These are phyloP conservation scores for Chaetomiaceae sp. DNA, from an alignment of 2,329 filamentous ascomycete species.

Conservation along the genomic window DNA sequence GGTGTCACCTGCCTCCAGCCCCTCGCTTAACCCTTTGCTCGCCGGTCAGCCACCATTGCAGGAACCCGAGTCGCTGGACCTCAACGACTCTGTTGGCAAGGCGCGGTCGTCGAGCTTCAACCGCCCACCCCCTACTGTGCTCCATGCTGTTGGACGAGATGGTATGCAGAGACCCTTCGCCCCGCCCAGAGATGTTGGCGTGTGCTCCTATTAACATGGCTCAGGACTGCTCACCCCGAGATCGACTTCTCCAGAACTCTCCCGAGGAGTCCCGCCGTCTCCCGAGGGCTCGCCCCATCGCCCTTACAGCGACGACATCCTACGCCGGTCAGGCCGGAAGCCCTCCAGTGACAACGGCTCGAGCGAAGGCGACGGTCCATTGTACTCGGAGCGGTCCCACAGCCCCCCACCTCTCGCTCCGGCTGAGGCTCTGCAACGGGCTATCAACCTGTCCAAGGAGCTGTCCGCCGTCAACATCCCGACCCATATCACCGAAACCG, in stretches of 20 bases:
- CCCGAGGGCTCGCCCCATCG: conserved; percentile 48
- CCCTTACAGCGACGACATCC: conserved; percentile 52
- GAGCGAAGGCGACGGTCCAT: conserved; percentile 35
- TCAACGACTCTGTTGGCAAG: conserved; percentile 46
- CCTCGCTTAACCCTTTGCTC: conserved; percentile 54
- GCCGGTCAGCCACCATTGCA: conserved; percentile 45
- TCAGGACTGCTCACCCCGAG: conserved; percentile 49
- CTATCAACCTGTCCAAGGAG: conserved; percentile 78
- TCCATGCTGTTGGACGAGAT: conserved; percentile 36
- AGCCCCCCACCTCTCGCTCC: conserved; percentile 71
- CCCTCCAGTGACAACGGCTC: conserved; percentile 34
- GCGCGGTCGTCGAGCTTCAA: conserved; percentile 35
- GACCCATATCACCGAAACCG: conserved; percentile 83
- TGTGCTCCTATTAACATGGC: conserved; percentile 16
- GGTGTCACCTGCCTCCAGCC: conserved; percentile 83
- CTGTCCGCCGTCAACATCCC: conserved; percentile 88
- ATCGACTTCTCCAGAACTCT: conserved; percentile 49
- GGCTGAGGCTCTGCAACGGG: conserved; percentile 74
- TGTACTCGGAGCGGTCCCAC: conserved; percentile 55
- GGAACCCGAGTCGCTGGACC: conserved; percentile 66
- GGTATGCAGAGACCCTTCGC: conserved; percentile 25
- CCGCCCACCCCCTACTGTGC: conserved; percentile 43
- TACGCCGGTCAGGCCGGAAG: conserved; percentile 43
- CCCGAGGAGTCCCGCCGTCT: conserved; percentile 41
- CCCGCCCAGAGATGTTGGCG: neutral